Evolutionary conservation across 306 rosid species (phyloP).

Genomic region (Vigna unguiculata): DNA sequence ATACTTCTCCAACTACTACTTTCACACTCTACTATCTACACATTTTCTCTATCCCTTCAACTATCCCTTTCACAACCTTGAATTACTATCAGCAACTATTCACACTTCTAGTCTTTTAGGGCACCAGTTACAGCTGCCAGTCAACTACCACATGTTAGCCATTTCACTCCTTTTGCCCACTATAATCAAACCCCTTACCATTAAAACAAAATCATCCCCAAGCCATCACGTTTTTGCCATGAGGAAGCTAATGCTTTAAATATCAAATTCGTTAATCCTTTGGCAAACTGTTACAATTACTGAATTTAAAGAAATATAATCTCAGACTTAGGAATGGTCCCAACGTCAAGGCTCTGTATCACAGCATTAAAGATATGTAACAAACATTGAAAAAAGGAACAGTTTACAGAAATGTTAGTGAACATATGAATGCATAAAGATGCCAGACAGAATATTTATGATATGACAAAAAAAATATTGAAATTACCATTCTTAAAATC

Average conservation of each 20-base stretch:
- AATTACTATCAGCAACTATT: no score
- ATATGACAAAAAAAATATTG: slow-evolving; percentile 24
- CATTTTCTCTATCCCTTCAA: no score
- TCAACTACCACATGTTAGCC: slow-evolving; percentile 24
- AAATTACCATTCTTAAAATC: slow-evolving; percentile 81
- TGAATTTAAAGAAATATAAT: slow-evolving; percentile 22
- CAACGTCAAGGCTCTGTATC: slow-evolving; percentile 24
- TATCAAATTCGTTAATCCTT: neutral
- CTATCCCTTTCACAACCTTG: no score
- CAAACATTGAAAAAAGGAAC: neutral
- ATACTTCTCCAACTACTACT: no score
- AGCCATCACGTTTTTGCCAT: slow-evolving; percentile 16
- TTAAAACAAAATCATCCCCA: slow-evolving; percentile 18
- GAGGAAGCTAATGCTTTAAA: neutral
- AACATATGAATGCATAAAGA: slow-evolving; percentile 15
- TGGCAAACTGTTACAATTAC: slow-evolving; percentile 14
- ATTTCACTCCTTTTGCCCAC: slow-evolving; percentile 2
- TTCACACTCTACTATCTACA: no score
- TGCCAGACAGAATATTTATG: slow-evolving; percentile 3
- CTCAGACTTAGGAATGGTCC: slow-evolving; percentile 13
- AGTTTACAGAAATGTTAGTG: neutral
- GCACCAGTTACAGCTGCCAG: slow-evolving; percentile 2
- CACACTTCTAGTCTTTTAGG: slow-evolving; percentile 16
- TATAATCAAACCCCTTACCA: slow-evolving; percentile 8
- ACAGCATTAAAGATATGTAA: neutral